These are phyloP conservation scores for Rhodotorula sp. DNA, from an alignment of 1,284 basidiomycete genomes.

Conservation along the genomic window DNA sequence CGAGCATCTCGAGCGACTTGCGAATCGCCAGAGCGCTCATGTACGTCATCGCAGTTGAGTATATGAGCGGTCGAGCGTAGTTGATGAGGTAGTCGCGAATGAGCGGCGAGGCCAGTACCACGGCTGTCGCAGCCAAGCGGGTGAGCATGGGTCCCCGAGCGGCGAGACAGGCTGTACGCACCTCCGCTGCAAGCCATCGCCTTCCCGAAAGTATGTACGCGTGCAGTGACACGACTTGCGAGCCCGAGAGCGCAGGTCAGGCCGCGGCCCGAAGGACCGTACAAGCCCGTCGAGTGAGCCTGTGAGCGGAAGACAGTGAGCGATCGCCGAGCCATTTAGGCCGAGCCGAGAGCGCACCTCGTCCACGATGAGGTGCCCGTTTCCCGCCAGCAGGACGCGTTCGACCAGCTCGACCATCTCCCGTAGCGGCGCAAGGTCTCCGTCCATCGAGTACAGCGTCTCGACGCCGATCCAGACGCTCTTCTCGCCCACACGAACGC, in stretches of 20 bases:
- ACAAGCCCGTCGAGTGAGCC: constrained; percentile 82
- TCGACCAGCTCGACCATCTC: constrained; percentile 66
- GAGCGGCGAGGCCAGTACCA: constrained; percentile 69
- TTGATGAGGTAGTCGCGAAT: constrained; percentile 84
- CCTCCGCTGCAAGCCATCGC: constrained; percentile 74
- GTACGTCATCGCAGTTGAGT: constrained; percentile 77
- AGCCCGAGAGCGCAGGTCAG: constrained; percentile 54
- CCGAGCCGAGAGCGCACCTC: constrained; percentile 55
- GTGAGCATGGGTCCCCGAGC: background rate
- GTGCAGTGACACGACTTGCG: constrained; percentile 60
- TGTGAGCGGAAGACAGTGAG: background rate
- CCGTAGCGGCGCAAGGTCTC: constrained; percentile 75
- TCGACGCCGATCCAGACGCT: constrained; percentile 67
- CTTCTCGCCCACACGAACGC: constrained; percentile 26
- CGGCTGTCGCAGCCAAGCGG: constrained; percentile 59
- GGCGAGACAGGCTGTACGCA: constrained; percentile 52
- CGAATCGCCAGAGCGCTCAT: constrained; percentile 72
- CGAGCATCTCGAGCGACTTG: constrained; percentile 75
- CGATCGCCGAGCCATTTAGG: background rate
- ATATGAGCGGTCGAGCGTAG: constrained; percentile 87
- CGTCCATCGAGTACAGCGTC: constrained; percentile 93
- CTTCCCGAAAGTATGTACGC: constrained; percentile 67
- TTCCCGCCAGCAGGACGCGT: constrained; percentile 61
- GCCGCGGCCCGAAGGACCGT: constrained; percentile 66
- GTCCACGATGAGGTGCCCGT: constrained; percentile 73